These are phyloP conservation scores for Trypanosoma mega DNA, from an alignment of 208 protist genomes.

Conservation along the genomic window DNA sequence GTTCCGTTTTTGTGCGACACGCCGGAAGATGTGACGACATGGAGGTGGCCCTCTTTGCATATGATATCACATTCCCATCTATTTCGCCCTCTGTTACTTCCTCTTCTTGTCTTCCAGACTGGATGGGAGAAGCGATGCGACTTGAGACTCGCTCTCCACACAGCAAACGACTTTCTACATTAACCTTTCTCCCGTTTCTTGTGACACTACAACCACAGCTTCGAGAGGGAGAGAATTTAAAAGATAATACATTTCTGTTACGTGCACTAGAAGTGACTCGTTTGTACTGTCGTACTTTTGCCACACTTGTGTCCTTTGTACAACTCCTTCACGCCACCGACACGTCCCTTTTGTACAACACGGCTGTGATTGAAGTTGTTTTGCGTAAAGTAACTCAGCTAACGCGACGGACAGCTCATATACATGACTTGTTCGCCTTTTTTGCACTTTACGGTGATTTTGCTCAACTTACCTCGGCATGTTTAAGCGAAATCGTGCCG, in stretches of 20 bases:
- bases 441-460: conserved; percentile 27
- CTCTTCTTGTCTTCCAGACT: conserved; percentile 5
- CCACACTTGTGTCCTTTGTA: conserved; percentile 20
- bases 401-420: conserved; percentile 20
- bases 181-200: conserved; percentile 23
- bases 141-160: conserved; percentile 7
- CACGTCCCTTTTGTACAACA: conserved; percentile 8
- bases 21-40: conserved; percentile 16
- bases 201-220: neutral
- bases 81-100: neutral
- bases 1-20: neutral
- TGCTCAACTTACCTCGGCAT: conserved; percentile 4
- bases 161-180: conserved; percentile 6
- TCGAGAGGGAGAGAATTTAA: neutral
- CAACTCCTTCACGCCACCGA: conserved; percentile 5
- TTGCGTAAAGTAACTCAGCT: conserved; percentile 28
- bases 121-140: conserved; percentile 24
- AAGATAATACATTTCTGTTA: neutral
- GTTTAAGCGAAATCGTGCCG: conserved; percentile 19
- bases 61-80: neutral
- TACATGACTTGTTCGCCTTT: conserved; percentile 28
- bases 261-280: conserved; percentile 11
- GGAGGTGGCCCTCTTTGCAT: conserved; percentile 20
- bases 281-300: conserved; percentile 29
- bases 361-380: conserved; percentile 11